phyloP scores from a whole-genome alignment of 108 stramenopile species.

The Conticribra weissflogii region DNA sequence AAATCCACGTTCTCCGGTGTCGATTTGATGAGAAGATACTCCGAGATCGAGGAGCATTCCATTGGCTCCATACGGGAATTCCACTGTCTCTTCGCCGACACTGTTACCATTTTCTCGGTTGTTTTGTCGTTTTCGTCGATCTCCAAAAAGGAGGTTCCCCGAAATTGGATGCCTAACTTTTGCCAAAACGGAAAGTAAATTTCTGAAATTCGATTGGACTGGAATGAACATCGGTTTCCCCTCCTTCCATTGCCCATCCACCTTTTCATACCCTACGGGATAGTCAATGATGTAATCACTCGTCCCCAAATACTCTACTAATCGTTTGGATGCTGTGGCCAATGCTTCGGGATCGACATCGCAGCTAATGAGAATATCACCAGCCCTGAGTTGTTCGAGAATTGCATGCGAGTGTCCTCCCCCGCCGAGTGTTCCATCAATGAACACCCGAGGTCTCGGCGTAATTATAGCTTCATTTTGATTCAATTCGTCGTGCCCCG shows the following conservation, averaged over 20 bases:
- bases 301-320: conserved; percentile 47
- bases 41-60: conserved; percentile 95
- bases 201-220: conserved; percentile 59
- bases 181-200: conserved; percentile 52
- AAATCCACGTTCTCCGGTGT: conserved; percentile 90
- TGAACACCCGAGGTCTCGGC: conserved; percentile 59
- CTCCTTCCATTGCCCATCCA: conserved; percentile 33
- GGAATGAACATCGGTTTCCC: conserved; percentile 59
- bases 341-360: conserved; percentile 83
- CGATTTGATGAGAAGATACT: conserved; percentile 93
- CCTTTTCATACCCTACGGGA: background rate
- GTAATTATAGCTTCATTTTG: background rate
- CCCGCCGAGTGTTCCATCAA: conserved; percentile 89
- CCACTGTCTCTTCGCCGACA: conserved; percentile 17
- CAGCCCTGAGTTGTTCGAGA: conserved; percentile 58
- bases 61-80: conserved; percentile 69
- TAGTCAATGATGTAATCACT: conserved; percentile 52
- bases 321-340: conserved; percentile 65
- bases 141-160: conserved; percentile 38
- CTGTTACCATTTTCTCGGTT: conserved; percentile 12
- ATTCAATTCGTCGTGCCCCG: conserved; percentile 5
- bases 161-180: conserved; percentile 42
- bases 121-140: conserved; percentile 11
- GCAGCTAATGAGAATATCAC: conserved; percentile 82
- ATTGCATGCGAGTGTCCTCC: conserved; percentile 86